Evolutionary conservation across 495 filamentous ascomycete genomes (phyloP).

Genomic region (Tuber melanosporum): DNA sequence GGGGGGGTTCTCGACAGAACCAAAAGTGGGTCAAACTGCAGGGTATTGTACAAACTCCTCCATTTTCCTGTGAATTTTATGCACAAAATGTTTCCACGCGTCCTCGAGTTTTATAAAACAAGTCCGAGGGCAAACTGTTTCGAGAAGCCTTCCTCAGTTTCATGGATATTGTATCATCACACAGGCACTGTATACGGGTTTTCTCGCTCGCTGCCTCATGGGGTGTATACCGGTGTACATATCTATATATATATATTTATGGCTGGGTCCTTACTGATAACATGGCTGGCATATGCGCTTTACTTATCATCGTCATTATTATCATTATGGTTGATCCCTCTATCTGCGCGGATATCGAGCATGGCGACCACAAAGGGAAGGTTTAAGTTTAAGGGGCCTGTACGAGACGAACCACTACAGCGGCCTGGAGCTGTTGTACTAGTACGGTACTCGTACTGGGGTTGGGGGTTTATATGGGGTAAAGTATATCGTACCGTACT

Average conservation of each 20-base stretch:
- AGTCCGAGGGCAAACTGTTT: conserved; percentile 20
- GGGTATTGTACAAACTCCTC: conserved; percentile 6
- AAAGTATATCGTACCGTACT: neutral
- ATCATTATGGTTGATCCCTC: neutral
- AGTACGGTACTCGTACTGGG: neutral
- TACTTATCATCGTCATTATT: neutral
- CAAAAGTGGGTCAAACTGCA: neutral
- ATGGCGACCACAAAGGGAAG: neutral
- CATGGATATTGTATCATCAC: neutral
- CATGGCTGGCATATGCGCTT: neutral
- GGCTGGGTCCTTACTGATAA: neutral
- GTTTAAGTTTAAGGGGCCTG: neutral
- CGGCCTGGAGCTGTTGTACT: neutral
- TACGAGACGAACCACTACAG: neutral
- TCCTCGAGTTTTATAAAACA: conserved; percentile 34
- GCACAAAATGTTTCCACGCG: conserved; percentile 30
- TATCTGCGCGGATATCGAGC: neutral
- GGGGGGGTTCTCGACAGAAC: neutral
- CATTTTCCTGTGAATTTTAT: conserved; percentile 13
- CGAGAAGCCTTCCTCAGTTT: conserved; percentile 9
- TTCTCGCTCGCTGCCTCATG: neutral
- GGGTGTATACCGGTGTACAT: neutral
- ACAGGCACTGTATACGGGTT: neutral
- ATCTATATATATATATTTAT: neutral
- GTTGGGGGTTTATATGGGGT: neutral